Evolutionary conservation across 257 asterid genomes (phyloP), one percentile per base, ranked within the genome.

Genomic region (Schizonepeta tenuifolia): DNA sequence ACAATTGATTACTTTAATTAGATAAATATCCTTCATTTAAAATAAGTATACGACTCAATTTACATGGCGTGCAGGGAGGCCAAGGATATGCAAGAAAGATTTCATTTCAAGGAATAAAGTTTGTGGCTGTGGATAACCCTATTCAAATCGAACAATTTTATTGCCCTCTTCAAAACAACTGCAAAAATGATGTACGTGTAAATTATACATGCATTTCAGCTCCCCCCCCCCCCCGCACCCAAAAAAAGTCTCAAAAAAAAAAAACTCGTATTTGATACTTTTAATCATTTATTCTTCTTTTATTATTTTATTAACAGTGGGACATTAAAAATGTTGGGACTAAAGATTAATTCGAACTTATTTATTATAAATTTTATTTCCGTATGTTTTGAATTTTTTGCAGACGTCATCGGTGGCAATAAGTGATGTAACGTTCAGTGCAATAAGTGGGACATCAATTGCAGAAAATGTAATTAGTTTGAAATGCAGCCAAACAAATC

Each of bases 91-190:
- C 89, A 51, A 86, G 89, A 75, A 83, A 74, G 7, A 89, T 89
- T 58, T 65, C 86, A 10, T 89, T 86, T 18, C 76, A 78, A 70
- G 83, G 80, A 70, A 89, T 89, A 22, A 82, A 35, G 58, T 75
- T 89, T 40, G 85, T 24, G 65, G 87, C 78, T 11, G 92, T 85
- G 53, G 81, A 78, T 65, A 83, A 86, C 33, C 96, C 92, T 9
- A 72, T 88, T 26, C 78, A 86, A 70, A 81, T 88, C 63, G 90
- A 88, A 22, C 95, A 88, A 62, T 88, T 72, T 67, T 88, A 88
- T 18, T 88, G 91, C 77, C 95, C 95, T 35, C 83, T 79, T 11
- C 65, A 65, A 76, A 77, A 69, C 5, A 86, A 88, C 67, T 88
- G 95, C 83, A 77, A 63, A 75, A 88, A 73, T 55, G 33, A 6